phyloP scores from a whole-genome alignment of 768 basidiomycete genomes.

The Cystobasidium onofrii region DNA sequence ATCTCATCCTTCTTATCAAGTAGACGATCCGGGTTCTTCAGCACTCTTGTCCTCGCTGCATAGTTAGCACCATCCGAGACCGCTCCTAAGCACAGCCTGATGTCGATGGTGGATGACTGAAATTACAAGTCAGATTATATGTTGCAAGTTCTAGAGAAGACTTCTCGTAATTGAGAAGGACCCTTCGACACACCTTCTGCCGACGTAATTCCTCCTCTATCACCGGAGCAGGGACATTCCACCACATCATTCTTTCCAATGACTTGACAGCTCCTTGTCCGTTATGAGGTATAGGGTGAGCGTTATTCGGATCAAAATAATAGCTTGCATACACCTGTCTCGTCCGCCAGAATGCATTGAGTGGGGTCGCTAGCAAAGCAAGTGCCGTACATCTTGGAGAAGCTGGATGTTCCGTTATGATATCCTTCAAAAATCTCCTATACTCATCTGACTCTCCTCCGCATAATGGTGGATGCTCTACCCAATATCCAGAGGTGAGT shows the following conservation, averaged over 20 bases:
- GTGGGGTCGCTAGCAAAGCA: slow-evolving; percentile 72
- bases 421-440: slow-evolving; percentile 86
- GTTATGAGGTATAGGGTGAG: slow-evolving; percentile 54
- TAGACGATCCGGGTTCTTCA: slow-evolving; percentile 45
- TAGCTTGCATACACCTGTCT: slow-evolving; percentile 54
- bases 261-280: slow-evolving; percentile 72
- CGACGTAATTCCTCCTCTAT: slow-evolving; percentile 91
- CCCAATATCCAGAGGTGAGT: slow-evolving; percentile 76
- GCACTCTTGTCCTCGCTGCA: slow-evolving; percentile 67
- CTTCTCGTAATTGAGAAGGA: too few species aligned
- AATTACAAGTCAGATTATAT: not conserved
- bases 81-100: slow-evolving; percentile 85
- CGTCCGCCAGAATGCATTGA: slow-evolving; percentile 71
- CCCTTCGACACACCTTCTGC: slow-evolving; percentile 75
- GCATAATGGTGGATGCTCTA: slow-evolving; percentile 79
- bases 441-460: slow-evolving; percentile 95
- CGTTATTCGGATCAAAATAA: slow-evolving; percentile 41
- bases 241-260: slow-evolving; percentile 74
- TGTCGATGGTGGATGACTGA: slow-evolving; percentile 95
- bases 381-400: slow-evolving; percentile 85
- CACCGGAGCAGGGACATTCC: slow-evolving; percentile 75
- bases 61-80: slow-evolving; percentile 65
- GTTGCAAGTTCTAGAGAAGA: not conserved
- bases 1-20: slow-evolving; percentile 98
- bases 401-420: slow-evolving; percentile 87